Evolutionary conservation across 176 grass and related monocot species (phyloP).

Genomic region (Cymbopogon citratus): DNA sequence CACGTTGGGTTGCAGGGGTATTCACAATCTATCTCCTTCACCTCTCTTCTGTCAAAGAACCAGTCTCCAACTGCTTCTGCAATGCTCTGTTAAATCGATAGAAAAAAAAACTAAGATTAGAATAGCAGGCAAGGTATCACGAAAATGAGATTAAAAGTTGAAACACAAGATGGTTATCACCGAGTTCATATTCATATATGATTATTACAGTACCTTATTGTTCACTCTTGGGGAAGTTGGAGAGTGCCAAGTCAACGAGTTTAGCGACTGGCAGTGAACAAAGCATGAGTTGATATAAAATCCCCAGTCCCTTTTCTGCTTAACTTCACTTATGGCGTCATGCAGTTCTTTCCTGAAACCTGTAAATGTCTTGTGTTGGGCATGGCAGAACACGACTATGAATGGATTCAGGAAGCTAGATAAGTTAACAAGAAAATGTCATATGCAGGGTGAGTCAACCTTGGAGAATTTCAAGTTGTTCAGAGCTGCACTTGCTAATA

Average conservation of each 20-base stretch:
- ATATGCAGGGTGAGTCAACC: slow-evolving; percentile 34
- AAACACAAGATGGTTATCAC: background rate
- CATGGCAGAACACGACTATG: background rate
- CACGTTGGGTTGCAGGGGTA: too few species aligned
- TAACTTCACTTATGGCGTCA: slow-evolving; percentile 32
- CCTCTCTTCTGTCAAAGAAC: too few species aligned
- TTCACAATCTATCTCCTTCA: too few species aligned
- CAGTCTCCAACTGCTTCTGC: too few species aligned
- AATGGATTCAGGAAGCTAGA: background rate
- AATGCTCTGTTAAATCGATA: too few species aligned
- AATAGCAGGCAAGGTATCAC: background rate
- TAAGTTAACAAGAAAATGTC: background rate
- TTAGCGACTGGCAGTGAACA: slow-evolving; percentile 64
- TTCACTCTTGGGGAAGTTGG: slow-evolving; percentile 56
- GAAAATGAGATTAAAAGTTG: background rate
- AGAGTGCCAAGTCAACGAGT: slow-evolving; percentile 59
- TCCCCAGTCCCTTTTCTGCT: slow-evolving; percentile 57
- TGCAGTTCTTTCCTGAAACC: slow-evolving; percentile 58
- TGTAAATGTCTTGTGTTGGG: slow-evolving; percentile 8
- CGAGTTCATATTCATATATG: background rate
- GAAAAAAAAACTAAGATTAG: background rate
- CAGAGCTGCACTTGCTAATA: slow-evolving; percentile 62
- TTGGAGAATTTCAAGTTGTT: slow-evolving; percentile 68
- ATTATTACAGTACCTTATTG: slow-evolving; percentile 39
- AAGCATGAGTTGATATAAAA: slow-evolving; percentile 74